A percentile compares a stretch with the other conserved stretches of the same genome.
Conservation (phyloP, 208 protist species). For the Leishmania lainsoni region DNA sequence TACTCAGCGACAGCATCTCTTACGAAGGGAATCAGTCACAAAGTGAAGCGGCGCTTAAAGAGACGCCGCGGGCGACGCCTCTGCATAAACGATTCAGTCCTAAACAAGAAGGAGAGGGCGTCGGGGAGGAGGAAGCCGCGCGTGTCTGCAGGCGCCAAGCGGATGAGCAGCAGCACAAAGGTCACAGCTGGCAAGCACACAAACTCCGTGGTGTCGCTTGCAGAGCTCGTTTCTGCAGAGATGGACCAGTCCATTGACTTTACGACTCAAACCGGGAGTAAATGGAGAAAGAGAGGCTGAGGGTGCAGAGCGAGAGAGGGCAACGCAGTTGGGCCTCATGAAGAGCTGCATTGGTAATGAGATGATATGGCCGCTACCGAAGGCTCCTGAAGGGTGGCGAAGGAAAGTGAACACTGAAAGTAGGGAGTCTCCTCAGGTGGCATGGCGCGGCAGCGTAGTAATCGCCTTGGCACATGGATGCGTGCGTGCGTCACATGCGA, state of each 20-base stretch:
- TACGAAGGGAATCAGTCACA: background rate
- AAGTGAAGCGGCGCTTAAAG: background rate
- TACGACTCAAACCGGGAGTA: background rate
- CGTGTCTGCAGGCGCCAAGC: background rate
- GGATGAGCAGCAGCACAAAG: too few relatives aligned
- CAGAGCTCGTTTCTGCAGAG: background rate
- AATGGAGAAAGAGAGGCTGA: background rate
- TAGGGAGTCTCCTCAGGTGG: background rate
- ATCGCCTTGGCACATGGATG: background rate
- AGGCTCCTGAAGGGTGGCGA: background rate
- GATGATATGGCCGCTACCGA: background rate
- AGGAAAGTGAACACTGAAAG: background rate
- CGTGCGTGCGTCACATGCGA: background rate
- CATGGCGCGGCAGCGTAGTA: background rate
- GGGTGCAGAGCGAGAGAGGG: background rate
- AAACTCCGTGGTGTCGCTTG: background rate
- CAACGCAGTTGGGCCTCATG: background rate
- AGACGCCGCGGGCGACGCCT: background rate
- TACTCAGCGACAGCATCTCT: conserved; percentile 7
- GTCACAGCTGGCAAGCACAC: background rate
- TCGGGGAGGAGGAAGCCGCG: background rate
- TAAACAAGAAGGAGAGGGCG: background rate
- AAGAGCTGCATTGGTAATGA: background rate
- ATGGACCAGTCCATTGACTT: background rate
- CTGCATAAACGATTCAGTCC: too few relatives aligned